Evolutionary conservation across 768 basidiomycete genomes (phyloP).

Genomic region (Leccinum rimulosum): DNA sequence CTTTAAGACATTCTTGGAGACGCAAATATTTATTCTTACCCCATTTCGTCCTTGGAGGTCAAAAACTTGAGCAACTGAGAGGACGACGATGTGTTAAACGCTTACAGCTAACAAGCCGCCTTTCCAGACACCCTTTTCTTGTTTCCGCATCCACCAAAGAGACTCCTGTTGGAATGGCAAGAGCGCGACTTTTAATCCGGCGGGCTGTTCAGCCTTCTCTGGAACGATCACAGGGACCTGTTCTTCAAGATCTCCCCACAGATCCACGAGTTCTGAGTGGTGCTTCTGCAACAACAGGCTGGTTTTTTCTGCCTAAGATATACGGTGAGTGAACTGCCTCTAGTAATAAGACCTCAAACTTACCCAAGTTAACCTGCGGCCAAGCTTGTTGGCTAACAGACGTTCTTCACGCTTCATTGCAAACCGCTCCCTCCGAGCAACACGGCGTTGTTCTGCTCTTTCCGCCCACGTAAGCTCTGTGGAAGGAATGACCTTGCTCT

Average conservation of each 20-base stretch:
- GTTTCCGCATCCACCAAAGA: constrained; percentile 92
- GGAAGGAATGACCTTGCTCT: constrained; percentile 7
- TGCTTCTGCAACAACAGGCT: constrained; percentile 59
- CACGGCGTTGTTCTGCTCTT: constrained; percentile 10
- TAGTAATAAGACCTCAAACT: constrained; percentile 24
- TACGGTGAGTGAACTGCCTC: constrained; percentile 2
- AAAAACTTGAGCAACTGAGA: constrained; percentile 7
- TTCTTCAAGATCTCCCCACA: constrained; percentile 85
- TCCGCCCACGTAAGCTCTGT: constrained; percentile 12
- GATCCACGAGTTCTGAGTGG: constrained; percentile 77
- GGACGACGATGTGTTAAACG: constrained; percentile 9
- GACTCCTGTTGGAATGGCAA: constrained; percentile 96
- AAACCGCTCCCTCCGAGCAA: constrained; percentile 22
- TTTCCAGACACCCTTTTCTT: constrained; percentile 82
- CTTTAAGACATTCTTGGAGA: constrained; percentile 5
- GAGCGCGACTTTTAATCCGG: constrained; percentile 77
- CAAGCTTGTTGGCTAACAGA: constrained; percentile 53
- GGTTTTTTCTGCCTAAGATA: constrained; percentile 66
- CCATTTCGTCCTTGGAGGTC: constrained; percentile 76
- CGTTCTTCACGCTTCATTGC: constrained; percentile 46
- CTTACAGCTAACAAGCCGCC: constrained; percentile 91
- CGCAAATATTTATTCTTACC: constrained; percentile 44
- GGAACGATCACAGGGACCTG: constrained; percentile 61
- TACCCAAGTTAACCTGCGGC: constrained; percentile 73
- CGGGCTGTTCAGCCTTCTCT: constrained; percentile 72